Percentiles rank a stretch among this genome's conserved stretches.
Evolutionary conservation across 1,139 yeast genomes (phyloP).

Genomic region (Meyerozyma carpophila): DNA sequence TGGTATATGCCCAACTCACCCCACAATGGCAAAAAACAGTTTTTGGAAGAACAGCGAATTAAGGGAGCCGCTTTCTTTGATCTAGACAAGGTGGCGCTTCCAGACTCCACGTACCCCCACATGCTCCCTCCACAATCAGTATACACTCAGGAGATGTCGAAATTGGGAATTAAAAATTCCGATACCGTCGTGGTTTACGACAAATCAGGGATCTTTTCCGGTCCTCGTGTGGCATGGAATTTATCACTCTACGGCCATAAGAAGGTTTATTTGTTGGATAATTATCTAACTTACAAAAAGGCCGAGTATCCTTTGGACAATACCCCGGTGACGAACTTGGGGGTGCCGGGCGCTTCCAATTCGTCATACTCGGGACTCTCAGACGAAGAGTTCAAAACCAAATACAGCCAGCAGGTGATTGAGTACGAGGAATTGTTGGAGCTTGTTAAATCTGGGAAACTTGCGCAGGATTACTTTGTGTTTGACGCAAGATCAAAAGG

Average conservation of each 20-base stretch:
- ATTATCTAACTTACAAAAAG: slow-evolving; percentile 49
- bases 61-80: slow-evolving; percentile 73
- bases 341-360: slow-evolving; percentile 4
- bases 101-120: slow-evolving; percentile 67
- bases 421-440: slow-evolving; percentile 58
- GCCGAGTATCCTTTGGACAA: slow-evolving; percentile 22
- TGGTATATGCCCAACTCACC: slow-evolving; percentile 86
- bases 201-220: slow-evolving; percentile 73
- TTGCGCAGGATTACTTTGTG: slow-evolving; percentile 45
- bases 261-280: slow-evolving; percentile 62
- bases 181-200: slow-evolving; percentile 83
- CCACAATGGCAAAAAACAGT: slow-evolving; percentile 54
- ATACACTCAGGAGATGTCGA: slow-evolving; percentile 50
- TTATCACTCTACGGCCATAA: slow-evolving; percentile 72
- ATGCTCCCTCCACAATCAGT: slow-evolving; percentile 67
- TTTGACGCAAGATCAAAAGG: slow-evolving; percentile 79
- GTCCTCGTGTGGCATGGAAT: slow-evolving; percentile 93
- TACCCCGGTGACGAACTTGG: slow-evolving; percentile 9
- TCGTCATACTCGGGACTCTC: slow-evolving; percentile 18
- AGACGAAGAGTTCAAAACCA: slow-evolving; percentile 18
- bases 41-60: slow-evolving; percentile 50
- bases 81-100: slow-evolving; percentile 63
- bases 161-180: slow-evolving; percentile 38
- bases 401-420: slow-evolving; percentile 48
- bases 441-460: slow-evolving; percentile 45